Base-by-base conservation (phyloP, 2,329 filamentous ascomycete genomes). In the Hypoxylon sp. region DNA sequence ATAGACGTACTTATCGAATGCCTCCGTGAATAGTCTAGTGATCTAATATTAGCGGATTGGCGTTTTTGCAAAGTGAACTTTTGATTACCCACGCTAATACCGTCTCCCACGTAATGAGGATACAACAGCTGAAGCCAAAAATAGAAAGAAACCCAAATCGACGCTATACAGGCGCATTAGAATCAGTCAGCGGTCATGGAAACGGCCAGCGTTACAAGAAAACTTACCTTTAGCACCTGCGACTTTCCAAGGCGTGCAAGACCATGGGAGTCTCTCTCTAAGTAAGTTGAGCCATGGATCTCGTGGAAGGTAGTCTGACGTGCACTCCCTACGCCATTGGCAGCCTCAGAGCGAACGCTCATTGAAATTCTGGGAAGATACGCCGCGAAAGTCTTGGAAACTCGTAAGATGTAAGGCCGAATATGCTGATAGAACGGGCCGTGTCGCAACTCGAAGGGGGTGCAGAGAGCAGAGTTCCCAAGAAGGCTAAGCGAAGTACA, bases 91-190 rank as follows among this genome's bases (percentile, higher is more conserved):
- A 60, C 57, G 44, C 34, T 20, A 60, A 50, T 23, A 45, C 48
- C 17, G 54, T 36, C 44, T 60, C 55, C 57, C 57, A 60, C n/a
- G 57, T 60, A 15, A 29, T 40, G 17, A 60, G 51, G 36, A 60
- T 54, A 40, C 51, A 58, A 31, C 57, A 60, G 19, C 51, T 58
- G 30, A 55, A 60, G 7, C 57, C 55, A 34, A 60, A 54, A 37
- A 60, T 31, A 5, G 57, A 58, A 32, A 60, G 41, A 36, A 55
- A 58, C 2, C 57, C 55, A 50, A 60, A 60, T 36, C 56, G 56
- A 43, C 53, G 56, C 56, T 59, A 29, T 51, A 34, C 5, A 42
- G 4, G 17, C 17, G n/a, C 30, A 25, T 43, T 19, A 42, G 36
- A 23, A 8, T 21, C 30, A 12, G 16, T 25, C 9, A 7, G n/a